phyloP scores from a whole-genome alignment of 2,329 filamentous ascomycete species.

The Beauveria brongniartii region DNA sequence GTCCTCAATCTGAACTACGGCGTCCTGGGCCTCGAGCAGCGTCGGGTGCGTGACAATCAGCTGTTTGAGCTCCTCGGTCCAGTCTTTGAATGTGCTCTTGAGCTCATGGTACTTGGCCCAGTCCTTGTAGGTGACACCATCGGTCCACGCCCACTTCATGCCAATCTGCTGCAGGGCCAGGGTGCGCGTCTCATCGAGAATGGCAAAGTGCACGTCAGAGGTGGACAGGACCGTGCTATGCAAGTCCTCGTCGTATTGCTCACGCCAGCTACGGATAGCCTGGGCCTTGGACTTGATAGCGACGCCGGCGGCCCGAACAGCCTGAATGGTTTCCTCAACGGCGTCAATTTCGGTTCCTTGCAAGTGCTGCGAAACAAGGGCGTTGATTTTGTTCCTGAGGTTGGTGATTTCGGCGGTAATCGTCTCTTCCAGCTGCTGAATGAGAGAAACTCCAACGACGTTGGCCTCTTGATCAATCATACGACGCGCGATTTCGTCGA shows the following conservation, averaged over 20 bases:
- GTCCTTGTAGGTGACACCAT: slow-evolving; percentile 92
- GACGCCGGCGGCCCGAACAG: slow-evolving; percentile 59
- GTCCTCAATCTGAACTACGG: slow-evolving; percentile 63
- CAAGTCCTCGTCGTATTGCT: slow-evolving; percentile 62
- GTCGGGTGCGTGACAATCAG: slow-evolving; percentile 67
- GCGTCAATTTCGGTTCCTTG: slow-evolving; percentile 34
- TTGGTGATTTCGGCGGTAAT: slow-evolving; percentile 54
- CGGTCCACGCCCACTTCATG: slow-evolving; percentile 92
- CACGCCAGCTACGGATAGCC: slow-evolving; percentile 67
- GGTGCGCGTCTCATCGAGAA: slow-evolving; percentile 74
- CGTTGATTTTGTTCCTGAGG: slow-evolving; percentile 61
- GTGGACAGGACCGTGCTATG: slow-evolving; percentile 60
- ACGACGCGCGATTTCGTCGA: slow-evolving; percentile 47
- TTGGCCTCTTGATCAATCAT: slow-evolving; percentile 58
- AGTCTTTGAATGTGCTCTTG: slow-evolving; percentile 73
- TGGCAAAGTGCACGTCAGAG: slow-evolving; percentile 71
- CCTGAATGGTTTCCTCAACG: slow-evolving; percentile 35
- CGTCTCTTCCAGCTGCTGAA: slow-evolving; percentile 60
- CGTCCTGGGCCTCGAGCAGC: slow-evolving; percentile 58
- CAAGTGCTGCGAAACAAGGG: slow-evolving; percentile 50
- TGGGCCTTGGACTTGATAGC: slow-evolving; percentile 71
- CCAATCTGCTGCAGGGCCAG: slow-evolving; percentile 85
- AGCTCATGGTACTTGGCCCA: slow-evolving; percentile 93
- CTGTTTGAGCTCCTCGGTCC: slow-evolving; percentile 73
- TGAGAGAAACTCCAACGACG: slow-evolving; percentile 55